Evolutionary conservation across 2,329 filamentous ascomycete genomes (phyloP), one percentile per base, ranked within the genome.

Genomic region (Paecilomyces fulvus): DNA sequence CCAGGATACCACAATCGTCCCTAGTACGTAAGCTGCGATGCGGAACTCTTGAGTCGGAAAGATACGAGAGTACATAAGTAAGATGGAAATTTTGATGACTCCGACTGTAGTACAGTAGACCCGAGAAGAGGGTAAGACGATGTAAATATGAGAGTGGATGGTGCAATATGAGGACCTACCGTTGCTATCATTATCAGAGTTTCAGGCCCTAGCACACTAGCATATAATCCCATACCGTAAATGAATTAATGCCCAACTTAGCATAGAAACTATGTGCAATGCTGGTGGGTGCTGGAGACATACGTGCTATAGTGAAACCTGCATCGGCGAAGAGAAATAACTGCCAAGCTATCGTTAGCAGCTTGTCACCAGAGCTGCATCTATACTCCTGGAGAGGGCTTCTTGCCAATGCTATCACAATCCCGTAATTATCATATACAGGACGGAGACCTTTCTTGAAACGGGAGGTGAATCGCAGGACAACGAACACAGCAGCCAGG

Each of bases 11-110:
- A 77, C 71, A 6, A 82, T 74, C 14, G 61, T 58, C 8, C 72
- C 75, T 4, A 80, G 69, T 2, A 67, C 62, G 61, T 71, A 74
- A 1, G 72, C 71, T 62, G 72, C 72, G 57, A 68, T 73, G 61
- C 74, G 74, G 58, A 80, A 77, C 56, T 70, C 72, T 0, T 68
- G 67, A 3, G 76, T 67, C 20, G 69, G 76, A 64, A 82, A 82
- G 59, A 82, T 79, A 62, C 78, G 77, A 61, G 73, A 74, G 68
- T 81, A 81, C 77, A 82, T 79, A 48, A 80, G 65, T 49, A 82
- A 62, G 21, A 82, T 68, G 53, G 75, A 75, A 12, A 80, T 55
- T 60, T 81, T 82, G n/a, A 78, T 78, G 67, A 78, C 74, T 43
- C 73, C 76, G 3, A 80, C 66, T 30, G 77, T 79, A 62, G 72